Evolutionary conservation across 306 rosid species (phyloP).

Genomic region (Glycine tomentella): DNA sequence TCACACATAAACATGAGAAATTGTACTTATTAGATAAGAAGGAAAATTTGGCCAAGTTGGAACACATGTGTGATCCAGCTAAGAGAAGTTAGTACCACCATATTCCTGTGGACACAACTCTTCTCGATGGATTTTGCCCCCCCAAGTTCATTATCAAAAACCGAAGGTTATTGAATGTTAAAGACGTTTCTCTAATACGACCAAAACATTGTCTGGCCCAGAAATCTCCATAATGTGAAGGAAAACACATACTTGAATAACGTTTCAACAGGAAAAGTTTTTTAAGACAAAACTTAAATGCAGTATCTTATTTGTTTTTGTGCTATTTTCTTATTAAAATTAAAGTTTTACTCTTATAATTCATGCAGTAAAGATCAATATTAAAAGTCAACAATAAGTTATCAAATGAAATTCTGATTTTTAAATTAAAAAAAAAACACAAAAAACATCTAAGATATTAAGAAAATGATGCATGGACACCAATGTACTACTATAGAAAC

Average conservation of each 20-base stretch:
- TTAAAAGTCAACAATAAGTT: background rate
- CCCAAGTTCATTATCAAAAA: constrained; percentile 42
- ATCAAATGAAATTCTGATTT: background rate
- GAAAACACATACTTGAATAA: constrained; percentile 33
- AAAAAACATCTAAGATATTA: background rate
- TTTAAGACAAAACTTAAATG: background rate
- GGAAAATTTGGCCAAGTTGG: constrained; percentile 35
- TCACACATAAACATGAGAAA: constrained; percentile 11
- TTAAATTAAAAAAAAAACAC: background rate
- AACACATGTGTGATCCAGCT: constrained; percentile 59
- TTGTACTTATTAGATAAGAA: constrained; percentile 17
- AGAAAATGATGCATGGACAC: background rate
- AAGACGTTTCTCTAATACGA: constrained; percentile 46
- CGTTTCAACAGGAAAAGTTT: constrained; percentile 4
- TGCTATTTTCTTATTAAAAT: background rate
- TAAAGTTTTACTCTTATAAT: too few relatives aligned
- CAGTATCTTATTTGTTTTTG: background rate
- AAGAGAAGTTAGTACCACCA: constrained; percentile 50
- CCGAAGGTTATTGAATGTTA: constrained; percentile 34
- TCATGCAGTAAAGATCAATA: background rate
- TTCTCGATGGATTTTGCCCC: constrained; percentile 25
- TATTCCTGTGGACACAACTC: constrained; percentile 46
- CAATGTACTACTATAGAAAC: background rate
- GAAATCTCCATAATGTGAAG: constrained; percentile 50
- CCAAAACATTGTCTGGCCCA: constrained; percentile 57